phyloP scores from a whole-genome alignment of 768 basidiomycete genomes.

The Tylopilus plumbeoviolaceoides region DNA sequence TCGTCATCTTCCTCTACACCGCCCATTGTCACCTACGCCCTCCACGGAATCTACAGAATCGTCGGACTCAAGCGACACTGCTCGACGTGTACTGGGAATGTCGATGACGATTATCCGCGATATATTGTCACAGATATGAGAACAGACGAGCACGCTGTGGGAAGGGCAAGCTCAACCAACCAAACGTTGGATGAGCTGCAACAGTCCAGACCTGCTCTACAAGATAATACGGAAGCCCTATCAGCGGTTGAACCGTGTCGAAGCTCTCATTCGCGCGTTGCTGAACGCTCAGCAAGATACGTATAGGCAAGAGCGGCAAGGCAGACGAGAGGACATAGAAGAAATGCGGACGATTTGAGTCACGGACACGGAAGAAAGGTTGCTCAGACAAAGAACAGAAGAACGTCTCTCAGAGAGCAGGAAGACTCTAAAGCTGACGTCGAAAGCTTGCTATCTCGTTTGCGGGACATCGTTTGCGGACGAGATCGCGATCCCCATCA shows the following conservation, averaged over 20 bases:
- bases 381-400: conserved; percentile 1
- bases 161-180: conserved; percentile 60
- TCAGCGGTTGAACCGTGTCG: conserved; percentile 28
- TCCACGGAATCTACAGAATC: conserved; percentile 35
- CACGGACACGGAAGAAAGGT: conserved; percentile 18
- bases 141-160: conserved; percentile 55
- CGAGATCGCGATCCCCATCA: conserved; percentile 34
- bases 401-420: conserved; percentile 31
- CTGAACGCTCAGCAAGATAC: conserved; percentile 3
- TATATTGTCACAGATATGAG: conserved; percentile 54
- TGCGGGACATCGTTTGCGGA: conserved; percentile 25
- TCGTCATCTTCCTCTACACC: conserved; percentile 32
- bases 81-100: conserved; percentile 32
- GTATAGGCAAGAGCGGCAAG: not conserved
- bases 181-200: conserved; percentile 61
- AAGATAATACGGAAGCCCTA: conserved; percentile 38
- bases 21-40: conserved; percentile 35
- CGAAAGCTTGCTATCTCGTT: conserved; percentile 27
- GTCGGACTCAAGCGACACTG: conserved; percentile 34
- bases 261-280: conserved; percentile 20
- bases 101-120: too few species aligned
- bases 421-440: conserved; percentile 23
- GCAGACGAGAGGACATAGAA: not conserved
- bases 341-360: conserved; percentile 13
- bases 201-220: conserved; percentile 36